Base-by-base conservation (phyloP, 805 yeast species). In the Barnettozyma pratensis region DNA sequence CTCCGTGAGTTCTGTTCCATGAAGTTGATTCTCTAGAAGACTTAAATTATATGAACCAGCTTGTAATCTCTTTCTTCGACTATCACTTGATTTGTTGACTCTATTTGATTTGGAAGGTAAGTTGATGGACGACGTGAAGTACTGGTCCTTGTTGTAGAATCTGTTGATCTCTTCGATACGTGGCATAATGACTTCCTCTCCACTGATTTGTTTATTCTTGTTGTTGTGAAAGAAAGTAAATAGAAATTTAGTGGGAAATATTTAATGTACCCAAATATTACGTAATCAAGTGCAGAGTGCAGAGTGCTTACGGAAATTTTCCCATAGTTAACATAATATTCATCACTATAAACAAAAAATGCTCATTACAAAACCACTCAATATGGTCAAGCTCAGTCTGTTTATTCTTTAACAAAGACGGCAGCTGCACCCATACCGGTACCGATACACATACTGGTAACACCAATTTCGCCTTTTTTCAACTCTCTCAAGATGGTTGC, bases 391-490 rank as follows among this genome's bases (percentile, higher is more conserved):
- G 19, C 19, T 19, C 19, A 19, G 19, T 19, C 19, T 19, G 19
- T 19, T 19, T 75, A 89, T 73, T 92, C 98, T 61, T 77, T 85
- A 40, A 88, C 76, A 59, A 92, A 77, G 41, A 91, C 74, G 11
- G 92, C 85, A 42, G 98, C 98, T 34, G 97, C 97, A 56, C 98
- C 98, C 96, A 91, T 92, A 59, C 98, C 98, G 35, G 97, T 89
- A 61, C 98, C 98, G 56, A 92, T 83, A 74, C 98, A 92, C 98
- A 92, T 92, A 54, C 96, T 85, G 10, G 95, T 87, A 46, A 92
- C 83, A 56, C 98, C 98, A 55, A 90, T 70, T 72, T 90, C 82
- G 52, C 92, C 95, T 29, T 78, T 65, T 66, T 83, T 70, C 61
- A 91, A 76, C 72, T 89, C 92, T 60, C 91, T 77, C 65, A 92